These are phyloP conservation scores for Arthrobotrys pseudoclavata DNA, from an alignment of 2,329 filamentous ascomycete species.

Conservation along the genomic window DNA sequence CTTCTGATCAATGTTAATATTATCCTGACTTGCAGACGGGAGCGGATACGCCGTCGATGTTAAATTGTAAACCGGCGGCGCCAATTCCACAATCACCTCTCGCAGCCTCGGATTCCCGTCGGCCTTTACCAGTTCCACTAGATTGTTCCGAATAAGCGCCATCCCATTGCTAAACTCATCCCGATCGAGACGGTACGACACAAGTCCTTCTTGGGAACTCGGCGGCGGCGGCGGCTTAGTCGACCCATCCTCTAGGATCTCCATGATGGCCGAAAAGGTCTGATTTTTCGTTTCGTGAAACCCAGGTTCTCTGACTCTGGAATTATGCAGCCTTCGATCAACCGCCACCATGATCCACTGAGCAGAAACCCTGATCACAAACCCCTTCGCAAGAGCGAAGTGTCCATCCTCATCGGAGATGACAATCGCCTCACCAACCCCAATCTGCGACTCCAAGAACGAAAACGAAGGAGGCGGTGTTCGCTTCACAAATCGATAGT, in stretches of 20 bases:
- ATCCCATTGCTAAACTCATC: slow-evolving; percentile 99
- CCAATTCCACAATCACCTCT: slow-evolving; percentile 82
- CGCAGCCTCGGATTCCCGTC: slow-evolving; percentile 70
- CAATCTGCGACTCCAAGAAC: slow-evolving; percentile 90
- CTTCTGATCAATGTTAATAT: slow-evolving; percentile 88
- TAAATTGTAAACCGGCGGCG: slow-evolving; percentile 79
- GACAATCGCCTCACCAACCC: slow-evolving; percentile 90
- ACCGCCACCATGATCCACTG: slow-evolving; percentile 76
- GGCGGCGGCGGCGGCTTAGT: slow-evolving; percentile 62
- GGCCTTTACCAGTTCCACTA: slow-evolving; percentile 83
- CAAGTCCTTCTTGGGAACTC: slow-evolving; percentile 69
- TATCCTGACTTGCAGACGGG: slow-evolving; percentile 71
- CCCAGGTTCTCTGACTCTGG: slow-evolving; percentile 78
- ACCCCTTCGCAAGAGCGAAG: slow-evolving; percentile 93
- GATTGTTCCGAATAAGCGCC: slow-evolving; percentile 92
- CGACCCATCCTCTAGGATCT: slow-evolving; percentile 74
- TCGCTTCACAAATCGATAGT: slow-evolving; percentile 85
- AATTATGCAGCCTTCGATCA: slow-evolving; percentile 88
- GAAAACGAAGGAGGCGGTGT: slow-evolving; percentile 75
- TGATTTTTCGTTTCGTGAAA: slow-evolving; percentile 86
- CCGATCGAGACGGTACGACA: slow-evolving; percentile 88
- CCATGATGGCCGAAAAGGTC: slow-evolving; percentile 91
- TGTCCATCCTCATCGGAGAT: slow-evolving; percentile 95
- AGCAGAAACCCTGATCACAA: slow-evolving; percentile 83
- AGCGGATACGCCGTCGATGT: slow-evolving; percentile 75